A percentile compares a stretch with the other conserved stretches of the same genome.
Conservation (phyloP, 352 stramenopile genomes). For the Globisporangium acanthophoron region DNA sequence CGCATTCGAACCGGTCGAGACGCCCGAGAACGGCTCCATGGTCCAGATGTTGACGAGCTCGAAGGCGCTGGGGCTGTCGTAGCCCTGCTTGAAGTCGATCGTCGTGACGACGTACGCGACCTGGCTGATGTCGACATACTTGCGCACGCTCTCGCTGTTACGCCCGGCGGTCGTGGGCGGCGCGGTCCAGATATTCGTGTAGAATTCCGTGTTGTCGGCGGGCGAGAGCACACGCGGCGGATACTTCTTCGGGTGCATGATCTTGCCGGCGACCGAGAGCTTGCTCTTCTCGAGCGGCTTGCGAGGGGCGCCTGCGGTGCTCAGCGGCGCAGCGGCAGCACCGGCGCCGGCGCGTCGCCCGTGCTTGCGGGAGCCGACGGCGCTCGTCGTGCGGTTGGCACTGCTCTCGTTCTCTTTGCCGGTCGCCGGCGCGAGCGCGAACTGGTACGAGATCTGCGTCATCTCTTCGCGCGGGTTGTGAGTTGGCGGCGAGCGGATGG, state of each 20-base stretch:
- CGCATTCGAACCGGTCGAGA: background rate
- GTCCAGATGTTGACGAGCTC: slow-evolving; percentile 58
- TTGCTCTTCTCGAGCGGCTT: slow-evolving; percentile 59
- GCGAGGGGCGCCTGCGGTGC: slow-evolving; percentile 9
- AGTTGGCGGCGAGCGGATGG: background rate
- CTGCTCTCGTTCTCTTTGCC: slow-evolving; percentile 2
- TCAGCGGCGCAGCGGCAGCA: background rate
- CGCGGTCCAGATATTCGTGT: slow-evolving; percentile 73
- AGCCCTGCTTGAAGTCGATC: slow-evolving; percentile 68
- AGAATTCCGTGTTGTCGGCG: slow-evolving; percentile 68
- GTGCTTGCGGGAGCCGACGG: background rate
- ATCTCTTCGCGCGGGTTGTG: background rate
- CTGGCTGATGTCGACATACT: slow-evolving; percentile 75
- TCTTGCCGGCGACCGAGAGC: slow-evolving; percentile 32
- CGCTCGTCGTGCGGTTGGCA: background rate
- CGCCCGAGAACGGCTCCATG: slow-evolving; percentile 15
- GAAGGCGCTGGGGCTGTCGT: slow-evolving; percentile 23
- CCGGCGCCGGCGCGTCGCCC: background rate
- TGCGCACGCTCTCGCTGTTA: slow-evolving; percentile 21
- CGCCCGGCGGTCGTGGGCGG: slow-evolving; percentile 13
- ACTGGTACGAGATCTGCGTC: slow-evolving; percentile 15
- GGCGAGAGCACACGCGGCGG: slow-evolving; percentile 21
- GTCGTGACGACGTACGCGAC: slow-evolving; percentile 70
- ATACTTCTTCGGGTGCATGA: slow-evolving; percentile 34
- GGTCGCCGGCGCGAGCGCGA: background rate